These are phyloP conservation scores for Cercospora sp. DNA, from an alignment of 2,329 filamentous ascomycete genomes.

Conservation along the genomic window DNA sequence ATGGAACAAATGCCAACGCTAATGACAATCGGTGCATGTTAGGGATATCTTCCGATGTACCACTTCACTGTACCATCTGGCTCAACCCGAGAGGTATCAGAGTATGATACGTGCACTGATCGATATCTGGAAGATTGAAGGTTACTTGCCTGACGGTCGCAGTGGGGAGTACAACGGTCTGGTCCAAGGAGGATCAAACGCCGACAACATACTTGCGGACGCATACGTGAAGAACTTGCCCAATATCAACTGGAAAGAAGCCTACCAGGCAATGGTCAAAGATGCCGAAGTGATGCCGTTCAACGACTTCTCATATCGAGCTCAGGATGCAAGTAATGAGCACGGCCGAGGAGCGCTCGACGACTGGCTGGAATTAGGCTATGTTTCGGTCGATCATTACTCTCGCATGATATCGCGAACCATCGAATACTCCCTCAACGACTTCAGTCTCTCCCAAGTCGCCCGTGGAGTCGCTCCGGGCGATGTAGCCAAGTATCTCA, in stretches of 20 bases:
- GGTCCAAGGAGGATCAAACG: conserved; percentile 40
- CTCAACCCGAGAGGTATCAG: conserved; percentile 63
- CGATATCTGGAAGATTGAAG: conserved; percentile 58
- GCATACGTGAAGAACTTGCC: conserved; percentile 39
- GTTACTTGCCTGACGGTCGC: conserved; percentile 40
- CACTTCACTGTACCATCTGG: conserved; percentile 63
- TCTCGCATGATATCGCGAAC: conserved; percentile 44
- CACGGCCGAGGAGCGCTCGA: conserved; percentile 46
- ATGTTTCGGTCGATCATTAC: conserved; percentile 40
- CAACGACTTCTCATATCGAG: conserved; percentile 34
- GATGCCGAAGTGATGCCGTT: conserved; percentile 39
- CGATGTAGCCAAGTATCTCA: conserved; percentile 43
- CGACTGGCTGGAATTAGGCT: conserved; percentile 47
- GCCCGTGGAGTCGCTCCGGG: conserved; percentile 44
- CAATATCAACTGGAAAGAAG: conserved; percentile 39
- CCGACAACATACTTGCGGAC: conserved; percentile 40
- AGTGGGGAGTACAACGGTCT: conserved; percentile 40
- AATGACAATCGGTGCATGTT: not conserved
- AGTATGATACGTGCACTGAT: conserved; percentile 67
- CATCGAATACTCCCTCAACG: conserved; percentile 48
- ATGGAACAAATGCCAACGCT: not conserved
- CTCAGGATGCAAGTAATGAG: conserved; percentile 41
- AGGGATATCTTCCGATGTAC: conserved; percentile 65
- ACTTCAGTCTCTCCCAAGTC: conserved; percentile 46
- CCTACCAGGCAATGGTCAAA: conserved; percentile 39